Base-by-base conservation (phyloP, 2,329 filamentous ascomycete species). In the Diaporthe citrichinensis region DNA sequence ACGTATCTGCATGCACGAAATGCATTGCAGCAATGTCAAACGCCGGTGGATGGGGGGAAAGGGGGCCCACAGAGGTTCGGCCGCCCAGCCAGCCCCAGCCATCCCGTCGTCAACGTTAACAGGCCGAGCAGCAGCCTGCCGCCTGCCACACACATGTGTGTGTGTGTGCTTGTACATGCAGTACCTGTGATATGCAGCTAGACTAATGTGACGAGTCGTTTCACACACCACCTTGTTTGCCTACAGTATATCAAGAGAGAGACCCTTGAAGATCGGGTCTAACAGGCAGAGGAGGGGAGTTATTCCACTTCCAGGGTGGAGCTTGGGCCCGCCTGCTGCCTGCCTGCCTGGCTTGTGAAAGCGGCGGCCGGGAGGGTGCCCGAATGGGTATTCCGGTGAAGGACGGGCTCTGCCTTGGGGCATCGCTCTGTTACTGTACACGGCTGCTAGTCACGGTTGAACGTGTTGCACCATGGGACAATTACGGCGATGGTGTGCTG, bases 1-100 rank as follows among this genome's bases (percentile, higher is more conserved):
- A 73, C n/a, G 28, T 44, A 46, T 73, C 71, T 65, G 71, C 71
- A 73, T 73, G 25, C 59, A 55, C 36, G n/a, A 28, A 55, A 46
- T 65, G 58, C 71, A 73, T 65, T 39, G 15, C 39, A 46, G 57
- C 71, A 31, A 51, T 15, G n/a, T 44, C 51, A 71, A 49, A 73
- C 71, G 58, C 71, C 36, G 46, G 59, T 17, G 58, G 15, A 14
- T 10, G 57, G 28, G 44, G 39, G 49, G 4, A 10, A 12, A 17
- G 25, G 23, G n/a, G 44, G 36, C 12, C 44, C 31, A 23, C 4
- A 28, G 34, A 51, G 34, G 58, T 41, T 36, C 31, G 34, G 55
- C 25, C 39, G 4, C 8, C 25, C 36, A 46, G 28, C 46, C 25
- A 49, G n/a, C 71, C 57, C 61, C 65, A 53, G n/a, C 65, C 46